Conservation (phyloP, 768 basidiomycete species). For the Lactifluus hygrophoroides region DNA sequence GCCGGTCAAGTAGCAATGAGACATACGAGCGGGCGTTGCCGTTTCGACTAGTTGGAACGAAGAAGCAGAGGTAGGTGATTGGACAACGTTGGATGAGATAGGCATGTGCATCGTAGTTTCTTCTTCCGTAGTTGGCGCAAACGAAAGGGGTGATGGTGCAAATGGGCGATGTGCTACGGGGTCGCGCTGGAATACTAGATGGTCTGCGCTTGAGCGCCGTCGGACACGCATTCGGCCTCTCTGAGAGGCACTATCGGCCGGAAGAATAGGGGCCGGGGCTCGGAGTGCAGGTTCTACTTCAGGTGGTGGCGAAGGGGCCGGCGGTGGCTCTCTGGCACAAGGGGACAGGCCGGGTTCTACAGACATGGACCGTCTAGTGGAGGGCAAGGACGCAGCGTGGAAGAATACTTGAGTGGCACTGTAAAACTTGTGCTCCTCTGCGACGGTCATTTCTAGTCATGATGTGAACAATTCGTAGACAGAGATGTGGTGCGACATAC, state of each 20-base stretch:
- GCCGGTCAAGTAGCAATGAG: not conserved
- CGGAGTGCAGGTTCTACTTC: not conserved
- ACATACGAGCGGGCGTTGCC: not conserved
- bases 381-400: conserved; percentile 39
- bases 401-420: conserved; percentile 68
- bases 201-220: conserved; percentile 28
- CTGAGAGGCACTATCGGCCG: conserved; percentile 4
- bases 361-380: conserved; percentile 39
- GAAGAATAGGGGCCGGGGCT: not conserved
- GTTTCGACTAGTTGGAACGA: not conserved
- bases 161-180: conserved; percentile 23
- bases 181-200: conserved; percentile 26
- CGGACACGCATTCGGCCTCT: conserved; percentile 23
- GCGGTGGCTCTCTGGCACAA: conserved; percentile 29
- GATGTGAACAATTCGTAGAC: conserved; percentile 24
- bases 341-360: conserved; percentile 45
- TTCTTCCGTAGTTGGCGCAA: conserved; percentile 11
- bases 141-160: conserved; percentile 30
- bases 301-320: conserved; percentile 4
- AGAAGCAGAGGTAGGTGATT: conserved; percentile 1
- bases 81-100: not conserved
- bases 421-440: conserved; percentile 73
- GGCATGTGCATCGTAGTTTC: not conserved
- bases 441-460: conserved; percentile 60
- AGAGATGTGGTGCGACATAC: conserved; percentile 34